phyloP scores from a whole-genome alignment of 1,139 yeast genomes.

The Debaryomyces udenii region DNA sequence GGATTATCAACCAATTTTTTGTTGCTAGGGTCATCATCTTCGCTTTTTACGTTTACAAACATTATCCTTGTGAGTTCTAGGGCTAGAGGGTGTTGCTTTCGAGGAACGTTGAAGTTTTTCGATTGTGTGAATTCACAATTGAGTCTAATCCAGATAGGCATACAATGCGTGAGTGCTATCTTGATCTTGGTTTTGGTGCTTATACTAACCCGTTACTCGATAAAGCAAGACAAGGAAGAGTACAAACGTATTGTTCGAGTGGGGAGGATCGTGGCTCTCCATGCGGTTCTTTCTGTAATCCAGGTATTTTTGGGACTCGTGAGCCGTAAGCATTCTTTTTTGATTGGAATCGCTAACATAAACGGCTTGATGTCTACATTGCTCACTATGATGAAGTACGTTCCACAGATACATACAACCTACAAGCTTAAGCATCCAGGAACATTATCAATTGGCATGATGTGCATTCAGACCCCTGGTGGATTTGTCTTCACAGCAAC shows the following conservation, averaged over 20 bases:
- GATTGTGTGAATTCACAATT: constrained; percentile 73
- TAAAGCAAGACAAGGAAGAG: constrained; percentile 50
- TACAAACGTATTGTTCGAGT: constrained; percentile 44
- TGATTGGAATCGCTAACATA: constrained; percentile 52
- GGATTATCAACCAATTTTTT: constrained; percentile 79
- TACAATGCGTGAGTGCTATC: constrained; percentile 68
- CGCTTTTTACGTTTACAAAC: constrained; percentile 70
- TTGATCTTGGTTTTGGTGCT: constrained; percentile 61
- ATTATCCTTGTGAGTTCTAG: constrained; percentile 60
- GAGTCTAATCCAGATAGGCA: constrained; percentile 69
- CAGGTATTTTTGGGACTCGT: constrained; percentile 36
- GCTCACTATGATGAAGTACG: constrained; percentile 69
- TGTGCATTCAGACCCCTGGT: constrained; percentile 90
- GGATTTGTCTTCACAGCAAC: constrained; percentile 79
- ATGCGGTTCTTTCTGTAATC: constrained; percentile 37
- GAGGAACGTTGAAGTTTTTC: constrained; percentile 45
- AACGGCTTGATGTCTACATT: constrained; percentile 66
- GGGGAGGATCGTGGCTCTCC: constrained; percentile 41
- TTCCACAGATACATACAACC: constrained; percentile 81
- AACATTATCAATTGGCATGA: constrained; percentile 76
- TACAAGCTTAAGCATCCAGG: constrained; percentile 75
- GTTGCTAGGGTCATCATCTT: constrained; percentile 72
- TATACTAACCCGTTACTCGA: constrained; percentile 45
- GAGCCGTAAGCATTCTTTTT: constrained; percentile 18
- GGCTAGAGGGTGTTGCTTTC: constrained; percentile 56